Evolutionary conservation across 2,329 filamentous ascomycete species (phyloP).

Genomic region (Bipolaris bicolor): DNA sequence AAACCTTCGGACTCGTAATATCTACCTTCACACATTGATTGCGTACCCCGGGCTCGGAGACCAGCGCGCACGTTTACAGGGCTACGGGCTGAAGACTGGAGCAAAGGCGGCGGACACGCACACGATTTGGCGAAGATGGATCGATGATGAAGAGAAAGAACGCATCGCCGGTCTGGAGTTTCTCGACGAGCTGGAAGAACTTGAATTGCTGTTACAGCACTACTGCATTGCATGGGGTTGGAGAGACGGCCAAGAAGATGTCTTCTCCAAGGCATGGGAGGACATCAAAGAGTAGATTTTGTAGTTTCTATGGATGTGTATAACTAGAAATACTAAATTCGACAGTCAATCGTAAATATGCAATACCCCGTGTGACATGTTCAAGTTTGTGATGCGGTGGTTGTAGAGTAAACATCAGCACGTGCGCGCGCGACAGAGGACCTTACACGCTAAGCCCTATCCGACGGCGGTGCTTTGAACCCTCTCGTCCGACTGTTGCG

Average conservation of each 20-base stretch:
- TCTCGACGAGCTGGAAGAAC: constrained; percentile 94
- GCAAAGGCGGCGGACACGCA: constrained; percentile 66
- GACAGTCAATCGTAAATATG: neutral
- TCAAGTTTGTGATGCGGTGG: neutral
- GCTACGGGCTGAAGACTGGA: constrained; percentile 68
- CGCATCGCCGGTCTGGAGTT: constrained; percentile 81
- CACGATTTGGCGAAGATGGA: constrained; percentile 80
- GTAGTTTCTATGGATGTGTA: neutral
- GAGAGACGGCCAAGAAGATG: constrained; percentile 57
- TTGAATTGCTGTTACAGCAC: constrained; percentile 83
- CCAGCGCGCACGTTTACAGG: constrained; percentile 70
- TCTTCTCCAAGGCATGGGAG: constrained; percentile 45
- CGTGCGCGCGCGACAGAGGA: constrained; percentile 11
- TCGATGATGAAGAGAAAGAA: constrained; percentile 72
- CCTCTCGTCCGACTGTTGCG: constrained; percentile 12
- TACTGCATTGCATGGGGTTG: constrained; percentile 92
- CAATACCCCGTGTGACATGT: neutral
- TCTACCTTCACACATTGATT: constrained; percentile 82
- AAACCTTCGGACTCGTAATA: constrained; percentile 82
- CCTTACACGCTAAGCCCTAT: constrained; percentile 22
- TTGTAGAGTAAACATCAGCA: neutral
- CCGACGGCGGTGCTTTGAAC: constrained; percentile 19
- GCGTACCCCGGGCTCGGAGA: constrained; percentile 70
- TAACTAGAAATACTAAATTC: neutral
- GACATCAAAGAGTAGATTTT: constrained; percentile 28